Conservation (phyloP, 805 yeast genomes). For the Pichia paraexigua region DNA sequence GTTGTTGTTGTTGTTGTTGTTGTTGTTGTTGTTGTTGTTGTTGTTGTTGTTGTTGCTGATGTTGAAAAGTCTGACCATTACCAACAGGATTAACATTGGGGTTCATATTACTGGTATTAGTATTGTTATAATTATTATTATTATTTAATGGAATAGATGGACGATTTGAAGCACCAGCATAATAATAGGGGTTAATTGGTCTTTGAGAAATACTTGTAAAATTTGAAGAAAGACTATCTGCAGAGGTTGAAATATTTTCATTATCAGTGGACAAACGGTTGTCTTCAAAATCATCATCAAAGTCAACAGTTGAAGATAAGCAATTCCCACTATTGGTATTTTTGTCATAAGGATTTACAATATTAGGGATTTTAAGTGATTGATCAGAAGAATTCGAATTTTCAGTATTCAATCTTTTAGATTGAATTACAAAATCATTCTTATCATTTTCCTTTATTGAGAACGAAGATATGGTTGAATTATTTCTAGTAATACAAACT, state of each 20-base stretch:
- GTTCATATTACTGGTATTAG: background rate
- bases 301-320: background rate
- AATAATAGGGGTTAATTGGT: constrained; percentile 56
- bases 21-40: too few species aligned
- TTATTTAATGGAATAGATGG: background rate
- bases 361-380: constrained; percentile 7
- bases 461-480: background rate
- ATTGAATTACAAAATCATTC: background rate
- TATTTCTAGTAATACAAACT: background rate
- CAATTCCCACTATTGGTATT: background rate
- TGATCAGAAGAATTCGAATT: background rate
- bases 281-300: background rate
- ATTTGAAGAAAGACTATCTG: constrained; percentile 35
- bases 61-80: background rate
- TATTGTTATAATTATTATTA: background rate
- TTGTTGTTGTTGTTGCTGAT: background rate
- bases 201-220: constrained; percentile 76
- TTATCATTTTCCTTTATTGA: constrained; percentile 1
- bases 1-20: too few species aligned
- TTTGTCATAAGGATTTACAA: constrained; percentile 9
- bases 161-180: constrained; percentile 25
- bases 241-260: background rate
- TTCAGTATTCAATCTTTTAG: constrained; percentile 2
- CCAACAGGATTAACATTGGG: background rate
- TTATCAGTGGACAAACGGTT: background rate